Evolutionary conservation across 2,329 filamentous ascomycete genomes (phyloP).

Genomic region (Beauveria varroae): DNA sequence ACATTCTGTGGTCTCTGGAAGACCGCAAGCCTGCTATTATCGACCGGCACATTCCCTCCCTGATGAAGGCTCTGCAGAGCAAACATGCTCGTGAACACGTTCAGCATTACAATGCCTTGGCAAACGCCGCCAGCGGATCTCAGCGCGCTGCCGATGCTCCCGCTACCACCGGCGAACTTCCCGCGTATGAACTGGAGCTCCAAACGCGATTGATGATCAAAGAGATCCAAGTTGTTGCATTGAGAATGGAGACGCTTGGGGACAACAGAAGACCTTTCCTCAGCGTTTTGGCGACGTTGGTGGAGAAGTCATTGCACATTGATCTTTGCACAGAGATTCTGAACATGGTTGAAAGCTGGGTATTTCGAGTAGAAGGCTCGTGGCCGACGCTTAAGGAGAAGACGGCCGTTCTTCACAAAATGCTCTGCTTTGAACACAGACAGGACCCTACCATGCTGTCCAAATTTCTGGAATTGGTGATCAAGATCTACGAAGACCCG

Average conservation of each 20-base stretch:
- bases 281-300: constrained; percentile 86
- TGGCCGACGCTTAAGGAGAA: constrained; percentile 98
- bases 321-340: constrained; percentile 87
- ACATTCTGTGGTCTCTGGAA: constrained; percentile 86
- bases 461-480: constrained; percentile 91
- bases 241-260: constrained; percentile 85
- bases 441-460: constrained; percentile 76
- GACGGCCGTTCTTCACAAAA: constrained; percentile 97
- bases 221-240: constrained; percentile 84
- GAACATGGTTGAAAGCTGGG: constrained; percentile 89
- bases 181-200: constrained; percentile 74
- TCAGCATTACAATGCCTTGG: constrained; percentile 57
- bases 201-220: constrained; percentile 90
- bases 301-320: constrained; percentile 88
- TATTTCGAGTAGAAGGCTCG: constrained; percentile 89
- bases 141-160: constrained; percentile 46
- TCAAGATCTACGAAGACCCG: constrained; percentile 95
- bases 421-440: constrained; percentile 89
- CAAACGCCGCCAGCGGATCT: constrained; percentile 40
- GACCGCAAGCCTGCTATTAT: constrained; percentile 79
- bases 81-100: constrained; percentile 94
- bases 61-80: constrained; percentile 89
- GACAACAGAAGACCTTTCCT: constrained; percentile 90
- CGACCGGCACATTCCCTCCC: constrained; percentile 75
- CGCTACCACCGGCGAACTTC: constrained; percentile 48